phyloP scores from a whole-genome alignment of 352 stramenopile genomes.

The Globisporangium nagaii region DNA sequence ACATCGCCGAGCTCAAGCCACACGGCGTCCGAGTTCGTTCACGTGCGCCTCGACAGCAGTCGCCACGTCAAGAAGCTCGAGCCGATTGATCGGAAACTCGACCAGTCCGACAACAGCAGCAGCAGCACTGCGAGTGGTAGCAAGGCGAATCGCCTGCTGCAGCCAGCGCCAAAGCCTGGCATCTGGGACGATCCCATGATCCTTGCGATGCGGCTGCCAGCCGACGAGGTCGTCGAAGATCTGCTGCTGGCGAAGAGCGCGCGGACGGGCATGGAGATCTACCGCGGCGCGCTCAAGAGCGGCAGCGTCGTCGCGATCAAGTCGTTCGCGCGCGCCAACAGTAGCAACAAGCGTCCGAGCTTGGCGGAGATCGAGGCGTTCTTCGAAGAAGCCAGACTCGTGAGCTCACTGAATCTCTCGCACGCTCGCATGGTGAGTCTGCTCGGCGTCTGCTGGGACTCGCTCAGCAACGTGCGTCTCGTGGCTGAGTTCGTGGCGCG shows the following conservation, averaged over 20 bases:
- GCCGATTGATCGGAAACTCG: not conserved
- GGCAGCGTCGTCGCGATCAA: constrained; percentile 3
- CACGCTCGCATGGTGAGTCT: not conserved
- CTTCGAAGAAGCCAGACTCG: constrained; percentile 4
- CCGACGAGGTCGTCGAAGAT: not conserved
- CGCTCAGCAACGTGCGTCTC: not conserved
- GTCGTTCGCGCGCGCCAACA: not conserved
- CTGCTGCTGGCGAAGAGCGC: not conserved
- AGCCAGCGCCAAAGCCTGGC: not conserved
- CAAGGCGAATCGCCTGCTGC: not conserved
- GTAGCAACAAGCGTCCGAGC: not conserved
- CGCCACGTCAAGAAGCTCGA: constrained; percentile 1
- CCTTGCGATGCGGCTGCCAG: not conserved
- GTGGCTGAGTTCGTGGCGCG: not conserved
- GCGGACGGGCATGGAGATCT: not conserved
- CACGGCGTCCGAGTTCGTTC: not conserved
- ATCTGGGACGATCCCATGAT: constrained; percentile 5
- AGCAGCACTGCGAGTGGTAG: not conserved
- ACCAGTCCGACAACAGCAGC: not conserved
- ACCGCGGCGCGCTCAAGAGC: not conserved
- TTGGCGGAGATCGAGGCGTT: constrained; percentile 5
- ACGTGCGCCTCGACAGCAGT: not conserved
- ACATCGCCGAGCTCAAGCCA: not conserved
- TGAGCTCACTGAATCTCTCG: not conserved
- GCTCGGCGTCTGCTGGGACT: constrained; percentile 2